Evolutionary conservation across 345 rosid genomes (phyloP), one percentile per base, ranked within the genome.

Genomic region (Gossypium sturtianum): DNA sequence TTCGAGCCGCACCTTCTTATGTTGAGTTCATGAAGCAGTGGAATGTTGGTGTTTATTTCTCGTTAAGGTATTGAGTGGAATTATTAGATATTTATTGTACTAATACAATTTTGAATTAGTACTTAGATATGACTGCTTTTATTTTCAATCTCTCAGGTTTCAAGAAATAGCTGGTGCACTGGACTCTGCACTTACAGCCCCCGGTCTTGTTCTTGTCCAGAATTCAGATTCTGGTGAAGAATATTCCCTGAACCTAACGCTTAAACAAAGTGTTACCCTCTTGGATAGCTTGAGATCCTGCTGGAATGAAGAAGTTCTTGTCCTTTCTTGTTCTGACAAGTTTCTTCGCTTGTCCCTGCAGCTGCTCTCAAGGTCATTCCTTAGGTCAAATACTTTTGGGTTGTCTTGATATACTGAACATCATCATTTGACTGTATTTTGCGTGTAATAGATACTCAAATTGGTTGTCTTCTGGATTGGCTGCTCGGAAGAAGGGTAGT

Each of bases 141-240:
- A 22, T 67, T n/a, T 76, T 76, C 62, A 58, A 47, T 81, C 23
- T 68, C 75, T 75, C 88, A 96, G 99, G 86, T 91, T 96, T 83
- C 99, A 96, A 89, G 98, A 91, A 83, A 90, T 96, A 84, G 98
- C 99, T 12, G 98, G 98, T 75, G 86, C 85, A 81, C 79, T 96
- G 79, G 97, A 93, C 80, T 86, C 97, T 74, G 92, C 90, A 51
- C 97, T 96, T 75, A 51, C 73, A 58, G 78, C 86, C 25, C n/a
- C 90, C 63, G 86, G 84, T 83, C 90, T 96, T 59, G 83, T 87
- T 73, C 88, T 90, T 53, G 80, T 87, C 75, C 89, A 89, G 81
- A 88, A 83, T 76, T 82, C 75, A 64, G 64, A 78, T 45, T 82
- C 86, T 77, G 90, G 80, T 79, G 80, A 83, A 72, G 82, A 27